A percentile compares a stretch with the other conserved stretches of the same genome.
phyloP scores from a whole-genome alignment of 768 basidiomycete genomes.

The Daedaleopsis nitida region DNA sequence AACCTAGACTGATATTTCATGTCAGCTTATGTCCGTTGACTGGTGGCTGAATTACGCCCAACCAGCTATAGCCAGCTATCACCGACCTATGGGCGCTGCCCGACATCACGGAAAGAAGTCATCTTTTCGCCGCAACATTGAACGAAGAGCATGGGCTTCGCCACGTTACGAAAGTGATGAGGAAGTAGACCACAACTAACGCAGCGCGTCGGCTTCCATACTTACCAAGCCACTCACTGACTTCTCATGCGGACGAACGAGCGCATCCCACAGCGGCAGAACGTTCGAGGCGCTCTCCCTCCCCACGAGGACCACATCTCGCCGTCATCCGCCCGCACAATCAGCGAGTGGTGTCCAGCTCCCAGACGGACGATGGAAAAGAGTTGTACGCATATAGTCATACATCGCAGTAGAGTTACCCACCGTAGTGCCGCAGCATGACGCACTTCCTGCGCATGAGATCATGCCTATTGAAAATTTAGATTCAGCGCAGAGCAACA shows the following conservation, averaged over 20 bases:
- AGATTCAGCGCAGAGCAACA: background rate
- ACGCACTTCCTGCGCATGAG: background rate
- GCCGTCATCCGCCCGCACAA: conserved; percentile 9
- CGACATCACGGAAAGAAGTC: background rate
- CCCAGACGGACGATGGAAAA: background rate
- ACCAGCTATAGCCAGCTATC: background rate
- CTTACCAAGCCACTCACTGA: background rate
- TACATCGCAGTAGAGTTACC: background rate
- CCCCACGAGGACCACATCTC: background rate
- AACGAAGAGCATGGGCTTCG: no score
- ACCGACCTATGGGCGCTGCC: background rate
- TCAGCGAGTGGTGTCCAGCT: background rate
- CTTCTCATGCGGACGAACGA: background rate
- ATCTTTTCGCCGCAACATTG: background rate
- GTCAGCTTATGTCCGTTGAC: background rate
- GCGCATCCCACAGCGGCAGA: background rate
- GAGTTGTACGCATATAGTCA: background rate
- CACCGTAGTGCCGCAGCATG: background rate
- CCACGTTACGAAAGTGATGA: no score
- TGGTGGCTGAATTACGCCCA: no score
- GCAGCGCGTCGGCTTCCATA: background rate
- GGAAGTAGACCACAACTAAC: background rate
- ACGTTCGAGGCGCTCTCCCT: background rate
- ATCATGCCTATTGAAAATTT: background rate
- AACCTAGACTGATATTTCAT: background rate